Conservation (phyloP, 2,329 filamentous ascomycete genomes). For the Ophiostoma perfectum region DNA sequence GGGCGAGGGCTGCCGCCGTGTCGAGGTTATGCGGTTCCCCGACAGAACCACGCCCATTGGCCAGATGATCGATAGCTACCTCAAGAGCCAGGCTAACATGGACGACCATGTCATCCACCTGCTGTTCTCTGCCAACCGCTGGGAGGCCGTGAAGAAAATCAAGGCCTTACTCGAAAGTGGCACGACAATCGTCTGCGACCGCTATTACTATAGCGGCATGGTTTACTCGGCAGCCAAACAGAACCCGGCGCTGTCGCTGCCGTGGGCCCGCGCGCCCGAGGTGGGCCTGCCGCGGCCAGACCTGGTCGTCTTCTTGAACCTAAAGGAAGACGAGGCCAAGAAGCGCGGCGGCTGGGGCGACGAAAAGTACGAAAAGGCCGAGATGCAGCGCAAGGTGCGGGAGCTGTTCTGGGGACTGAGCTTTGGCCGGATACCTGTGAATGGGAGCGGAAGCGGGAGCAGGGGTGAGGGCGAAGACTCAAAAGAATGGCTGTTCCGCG, state of each 20-base stretch:
- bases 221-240: slow-evolving; percentile 89
- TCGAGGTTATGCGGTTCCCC: slow-evolving; percentile 57
- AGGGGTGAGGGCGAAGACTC: not conserved
- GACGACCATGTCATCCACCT: slow-evolving; percentile 88
- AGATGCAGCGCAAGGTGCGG: slow-evolving; percentile 75
- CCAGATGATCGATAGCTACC: slow-evolving; percentile 77
- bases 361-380: slow-evolving; percentile 80
- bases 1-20: slow-evolving; percentile 26
- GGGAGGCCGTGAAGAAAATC: slow-evolving; percentile 61
- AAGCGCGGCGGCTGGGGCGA: slow-evolving; percentile 79
- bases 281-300: slow-evolving; percentile 83
- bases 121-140: slow-evolving; percentile 84
- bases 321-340: slow-evolving; percentile 66
- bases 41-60: slow-evolving; percentile 81
- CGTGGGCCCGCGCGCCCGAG: slow-evolving; percentile 81
- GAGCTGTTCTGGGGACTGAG: slow-evolving; percentile 62
- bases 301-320: slow-evolving; percentile 78
- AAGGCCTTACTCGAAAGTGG: slow-evolving; percentile 54
- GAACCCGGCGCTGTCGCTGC: slow-evolving; percentile 61
- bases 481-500: slow-evolving; percentile 37
- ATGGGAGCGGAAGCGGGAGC: not conserved
- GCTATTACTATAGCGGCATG: slow-evolving; percentile 91
- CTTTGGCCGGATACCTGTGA: slow-evolving; percentile 38
- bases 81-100: slow-evolving; percentile 65
- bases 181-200: slow-evolving; percentile 75